Base-by-base conservation (phyloP, 2,329 filamentous ascomycete genomes). In the Cladosporium sp. region DNA sequence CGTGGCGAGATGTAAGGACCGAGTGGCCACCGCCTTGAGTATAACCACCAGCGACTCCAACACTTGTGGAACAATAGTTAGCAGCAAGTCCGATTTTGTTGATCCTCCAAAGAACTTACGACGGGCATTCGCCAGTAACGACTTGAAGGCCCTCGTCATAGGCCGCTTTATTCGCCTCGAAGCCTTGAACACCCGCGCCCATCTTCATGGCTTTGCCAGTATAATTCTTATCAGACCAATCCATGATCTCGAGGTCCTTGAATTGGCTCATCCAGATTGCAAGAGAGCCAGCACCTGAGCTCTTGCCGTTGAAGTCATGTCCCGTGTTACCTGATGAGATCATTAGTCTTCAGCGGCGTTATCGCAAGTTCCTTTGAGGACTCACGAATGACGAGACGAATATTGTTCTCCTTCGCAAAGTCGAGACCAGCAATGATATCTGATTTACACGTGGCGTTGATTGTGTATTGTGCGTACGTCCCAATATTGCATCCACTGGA, bases 21-120 rank as follows among this genome's bases (percentile, higher is more conserved):
- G 72, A 75, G 58, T 83, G 79, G 0, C 83, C 82, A 13, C 79
- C 82, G 4, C 79, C 80, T 60, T 81, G 78, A 3, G 69, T 74
- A 56, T 78, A 85, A 1, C 81, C 81, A 13, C 82, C 82, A 0
- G 77, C 75, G 6, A 80, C 55, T 1, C 80, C 80, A 5, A 84
- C 79, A 0, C 74, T 77, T 0, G n/a, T n/a, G n/a, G n/a, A n/a
- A n/a, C n/a, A n/a, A n/a, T n/a, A n/a, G n/a, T n/a, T n/a, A n/a
- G n/a, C n/a, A n/a, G n/a, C n/a, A n/a, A n/a, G n/a, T n/a, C n/a
- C n/a, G n/a, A n/a, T n/a, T n/a, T n/a, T n/a, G n/a, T n/a, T n/a
- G n/a, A n/a, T n/a, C n/a, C n/a, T n/a, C n/a, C n/a, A n/a, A n/a
- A n/a, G n/a, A n/a, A n/a, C n/a, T n/a, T n/a, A n/a, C n/a, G n/a